A percentile compares a stretch with the other conserved stretches of the same genome.
These are phyloP conservation scores for Mucor mucedo DNA, from an alignment of 371 early-diverging fungal species.

Conservation along the genomic window DNA sequence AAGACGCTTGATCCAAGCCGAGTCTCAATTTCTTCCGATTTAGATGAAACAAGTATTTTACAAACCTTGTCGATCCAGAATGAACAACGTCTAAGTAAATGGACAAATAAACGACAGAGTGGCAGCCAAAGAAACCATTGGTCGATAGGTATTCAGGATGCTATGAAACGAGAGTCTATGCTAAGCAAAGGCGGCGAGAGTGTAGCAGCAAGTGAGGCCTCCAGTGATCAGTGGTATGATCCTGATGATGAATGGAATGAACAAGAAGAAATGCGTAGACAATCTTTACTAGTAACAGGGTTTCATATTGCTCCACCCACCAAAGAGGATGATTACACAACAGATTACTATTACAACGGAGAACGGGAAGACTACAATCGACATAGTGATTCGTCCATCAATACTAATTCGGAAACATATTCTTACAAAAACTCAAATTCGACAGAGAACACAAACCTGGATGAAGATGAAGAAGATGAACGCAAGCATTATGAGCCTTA, in stretches of 20 bases:
- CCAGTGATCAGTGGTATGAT: conserved; percentile 36
- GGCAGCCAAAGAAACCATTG: conserved; percentile 44
- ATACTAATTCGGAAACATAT: conserved; percentile 6
- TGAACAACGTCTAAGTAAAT: background rate
- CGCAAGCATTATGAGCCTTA: background rate
- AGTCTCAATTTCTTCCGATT: conserved; percentile 16
- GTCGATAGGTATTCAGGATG: conserved; percentile 36
- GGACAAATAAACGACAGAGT: conserved; percentile 23
- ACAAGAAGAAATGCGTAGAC: conserved; percentile 3
- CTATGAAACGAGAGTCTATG: conserved; percentile 28
- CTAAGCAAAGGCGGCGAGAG: conserved; percentile 16
- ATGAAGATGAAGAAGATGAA: conserved; percentile 21
- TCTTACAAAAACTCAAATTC: conserved; percentile 27
- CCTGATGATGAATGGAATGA: conserved; percentile 27
- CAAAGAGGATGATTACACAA: background rate
- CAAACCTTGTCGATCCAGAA: conserved; percentile 11
- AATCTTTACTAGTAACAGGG: background rate
- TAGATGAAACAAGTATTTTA: conserved; percentile 14
- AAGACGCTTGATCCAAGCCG: background rate
- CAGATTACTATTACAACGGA: background rate
- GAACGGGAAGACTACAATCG: background rate
- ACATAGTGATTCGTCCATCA: conserved; percentile 19
- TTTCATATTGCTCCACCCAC: background rate
- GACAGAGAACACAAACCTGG: conserved; percentile 21
- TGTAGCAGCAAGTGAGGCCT: conserved; percentile 21